phyloP scores from a whole-genome alignment of 108 stramenopile genomes.

The Mediolabrus comicus region DNA sequence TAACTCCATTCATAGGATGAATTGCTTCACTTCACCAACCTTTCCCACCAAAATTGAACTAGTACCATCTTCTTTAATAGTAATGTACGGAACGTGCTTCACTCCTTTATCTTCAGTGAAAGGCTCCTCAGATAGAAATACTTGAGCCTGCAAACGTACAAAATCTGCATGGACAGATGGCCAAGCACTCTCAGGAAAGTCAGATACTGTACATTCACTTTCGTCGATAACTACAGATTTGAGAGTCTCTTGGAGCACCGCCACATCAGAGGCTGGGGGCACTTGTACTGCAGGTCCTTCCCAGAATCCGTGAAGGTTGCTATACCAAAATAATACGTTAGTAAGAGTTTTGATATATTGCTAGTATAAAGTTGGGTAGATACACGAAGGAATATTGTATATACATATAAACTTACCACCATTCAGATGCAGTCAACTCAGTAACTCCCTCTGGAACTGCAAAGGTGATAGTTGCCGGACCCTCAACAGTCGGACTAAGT shows the following conservation, averaged over 20 bases:
- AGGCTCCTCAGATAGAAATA: slow-evolving; percentile 7
- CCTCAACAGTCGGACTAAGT: slow-evolving; percentile 5
- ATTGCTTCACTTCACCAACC: not conserved
- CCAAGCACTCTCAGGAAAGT: slow-evolving; percentile 6
- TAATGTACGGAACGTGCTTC: slow-evolving; percentile 32
- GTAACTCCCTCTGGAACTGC: slow-evolving; percentile 24
- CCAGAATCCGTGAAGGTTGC: slow-evolving; percentile 25
- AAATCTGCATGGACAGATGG: slow-evolving; percentile 26
- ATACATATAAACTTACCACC: slow-evolving; percentile 6
- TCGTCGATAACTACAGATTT: not conserved
- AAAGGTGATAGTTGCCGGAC: not conserved
- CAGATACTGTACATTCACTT: not conserved
- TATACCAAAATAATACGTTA: too few species aligned
- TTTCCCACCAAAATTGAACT: slow-evolving; percentile 21
- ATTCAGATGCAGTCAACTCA: slow-evolving; percentile 11
- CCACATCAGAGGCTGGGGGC: not conserved
- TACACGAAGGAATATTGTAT: too few species aligned
- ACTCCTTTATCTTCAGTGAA: slow-evolving; percentile 11
- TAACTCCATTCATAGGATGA: slow-evolving; percentile 21
- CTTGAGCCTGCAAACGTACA: not conserved
- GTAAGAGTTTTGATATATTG: too few species aligned
- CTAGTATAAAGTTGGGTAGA: not conserved
- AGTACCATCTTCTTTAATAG: slow-evolving; percentile 14
- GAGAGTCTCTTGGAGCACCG: not conserved
- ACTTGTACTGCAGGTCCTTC: slow-evolving; percentile 9